A percentile compares a stretch with the other conserved stretches of the same genome.
Evolutionary conservation across 2,329 filamentous ascomycete species (phyloP).

Genomic region (Blumeria graminis): DNA sequence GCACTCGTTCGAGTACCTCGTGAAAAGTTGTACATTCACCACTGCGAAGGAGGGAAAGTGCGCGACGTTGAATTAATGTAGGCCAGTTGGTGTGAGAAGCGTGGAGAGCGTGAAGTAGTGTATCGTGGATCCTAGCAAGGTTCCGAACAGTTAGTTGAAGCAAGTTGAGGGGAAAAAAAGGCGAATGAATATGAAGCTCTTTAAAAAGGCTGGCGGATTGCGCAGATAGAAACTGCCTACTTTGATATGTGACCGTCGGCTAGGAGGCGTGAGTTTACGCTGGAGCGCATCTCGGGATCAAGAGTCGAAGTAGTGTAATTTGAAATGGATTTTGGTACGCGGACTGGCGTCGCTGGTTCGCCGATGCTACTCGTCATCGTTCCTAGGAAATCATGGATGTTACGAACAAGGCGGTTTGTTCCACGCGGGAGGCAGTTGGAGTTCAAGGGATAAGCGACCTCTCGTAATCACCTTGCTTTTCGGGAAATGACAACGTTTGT

Average conservation of each 20-base stretch:
- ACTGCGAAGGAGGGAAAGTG: conserved; percentile 32
- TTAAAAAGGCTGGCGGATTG: background rate
- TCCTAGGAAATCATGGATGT: background rate
- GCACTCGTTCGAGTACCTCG: conserved; percentile 31
- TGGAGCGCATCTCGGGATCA: conserved; percentile 35
- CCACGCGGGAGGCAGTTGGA: background rate
- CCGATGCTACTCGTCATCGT: conserved; percentile 7
- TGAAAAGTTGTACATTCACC: conserved; percentile 36
- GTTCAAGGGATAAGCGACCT: background rate
- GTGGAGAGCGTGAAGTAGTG: conserved; percentile 36
- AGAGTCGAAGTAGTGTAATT: conserved; percentile 35
- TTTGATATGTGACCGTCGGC: conserved; percentile 33
- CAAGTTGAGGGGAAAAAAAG: background rate
- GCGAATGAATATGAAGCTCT: background rate
- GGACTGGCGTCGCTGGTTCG: conserved; percentile 25
- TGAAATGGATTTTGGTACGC: conserved; percentile 29
- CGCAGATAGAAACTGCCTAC: conserved; percentile 17
- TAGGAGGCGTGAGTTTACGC: conserved; percentile 34
- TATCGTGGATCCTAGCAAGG: conserved; percentile 32
- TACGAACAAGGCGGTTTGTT: background rate
- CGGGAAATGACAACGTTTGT: background rate
- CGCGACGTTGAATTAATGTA: conserved; percentile 32
- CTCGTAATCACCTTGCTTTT: too few species aligned
- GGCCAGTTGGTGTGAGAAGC: conserved; percentile 37
- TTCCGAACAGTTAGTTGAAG: background rate